phyloP scores from a whole-genome alignment of 139 green algal genomes.

The Chlamydomonas applanata region DNA sequence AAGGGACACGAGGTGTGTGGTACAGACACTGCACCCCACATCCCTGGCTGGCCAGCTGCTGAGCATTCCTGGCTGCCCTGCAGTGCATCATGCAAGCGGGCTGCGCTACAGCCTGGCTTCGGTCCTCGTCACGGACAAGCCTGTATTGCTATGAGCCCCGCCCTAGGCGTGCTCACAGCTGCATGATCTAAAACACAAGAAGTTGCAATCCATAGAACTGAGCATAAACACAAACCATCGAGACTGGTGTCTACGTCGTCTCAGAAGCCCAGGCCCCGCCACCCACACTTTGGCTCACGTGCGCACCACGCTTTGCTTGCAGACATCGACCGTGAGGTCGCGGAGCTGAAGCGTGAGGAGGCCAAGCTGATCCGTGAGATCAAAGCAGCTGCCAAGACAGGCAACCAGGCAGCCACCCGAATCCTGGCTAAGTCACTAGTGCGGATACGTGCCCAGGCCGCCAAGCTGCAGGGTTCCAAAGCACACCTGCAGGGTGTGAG shows the following conservation, averaged over 20 bases:
- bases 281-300: not conserved
- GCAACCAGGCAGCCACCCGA: slow-evolving; percentile 38
- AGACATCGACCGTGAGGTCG: slow-evolving; percentile 54
- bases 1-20: slow-evolving; percentile 48
- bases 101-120: too few species aligned
- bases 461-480: slow-evolving; percentile 26
- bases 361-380: slow-evolving; percentile 53
- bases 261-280: too few species aligned
- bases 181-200: too few species aligned
- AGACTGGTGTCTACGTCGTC: too few species aligned
- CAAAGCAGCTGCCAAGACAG: slow-evolving; percentile 47
- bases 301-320: not conserved
- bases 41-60: not conserved
- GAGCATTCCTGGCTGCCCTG: not conserved
- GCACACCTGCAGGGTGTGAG: slow-evolving; percentile 27
- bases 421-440: slow-evolving; percentile 58
- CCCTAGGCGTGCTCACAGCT: too few species aligned
- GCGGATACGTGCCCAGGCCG: slow-evolving; percentile 46
- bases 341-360: slow-evolving; percentile 49
- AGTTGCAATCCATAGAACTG: too few species aligned
- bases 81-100: too few species aligned
- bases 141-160: too few species aligned
- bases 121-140: too few species aligned
- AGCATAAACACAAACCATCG: too few species aligned
- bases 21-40: not conserved